Evolutionary conservation across 208 protist species (phyloP).

Genomic region (Crithidia fasciculata): DNA sequence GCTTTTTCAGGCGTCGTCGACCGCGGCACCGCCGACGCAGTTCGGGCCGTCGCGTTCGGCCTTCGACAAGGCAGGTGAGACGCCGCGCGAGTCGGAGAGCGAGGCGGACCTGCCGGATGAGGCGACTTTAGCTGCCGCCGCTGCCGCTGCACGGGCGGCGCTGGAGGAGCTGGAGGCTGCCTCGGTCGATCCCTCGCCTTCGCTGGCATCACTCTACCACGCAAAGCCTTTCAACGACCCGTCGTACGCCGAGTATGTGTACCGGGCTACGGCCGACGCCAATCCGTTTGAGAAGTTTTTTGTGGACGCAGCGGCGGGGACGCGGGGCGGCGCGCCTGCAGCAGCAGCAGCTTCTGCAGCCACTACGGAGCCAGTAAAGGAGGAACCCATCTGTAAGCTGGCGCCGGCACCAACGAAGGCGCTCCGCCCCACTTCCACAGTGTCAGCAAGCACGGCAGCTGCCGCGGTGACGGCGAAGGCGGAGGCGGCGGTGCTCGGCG

Average conservation of each 20-base stretch:
- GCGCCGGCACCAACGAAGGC: not conserved
- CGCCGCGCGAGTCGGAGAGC: not conserved
- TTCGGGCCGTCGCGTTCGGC: not conserved
- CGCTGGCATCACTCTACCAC: constrained; percentile 63
- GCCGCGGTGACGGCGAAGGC: not conserved
- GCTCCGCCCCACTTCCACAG: not conserved
- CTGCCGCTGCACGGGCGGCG: constrained; percentile 4
- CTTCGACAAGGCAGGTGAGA: constrained; percentile 5
- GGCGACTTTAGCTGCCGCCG: not conserved
- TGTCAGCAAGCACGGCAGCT: not conserved
- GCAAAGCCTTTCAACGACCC: constrained; percentile 55
- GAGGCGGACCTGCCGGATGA: not conserved
- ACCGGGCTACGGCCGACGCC: constrained; percentile 72
- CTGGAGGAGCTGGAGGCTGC: constrained; percentile 19
- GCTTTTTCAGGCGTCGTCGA: constrained; percentile 23
- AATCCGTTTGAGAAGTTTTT: constrained; percentile 84
- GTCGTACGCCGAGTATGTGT: constrained; percentile 84
- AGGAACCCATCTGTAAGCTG: not conserved
- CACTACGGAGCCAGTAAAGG: not conserved
- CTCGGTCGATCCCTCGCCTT: constrained; percentile 43
- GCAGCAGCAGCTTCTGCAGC: not conserved
- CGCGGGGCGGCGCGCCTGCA: not conserved
- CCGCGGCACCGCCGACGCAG: not conserved
- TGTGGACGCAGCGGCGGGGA: not conserved
- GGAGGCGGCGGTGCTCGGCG: not conserved